These are phyloP conservation scores for Stagonosporopsis rhizophila DNA, from an alignment of 2,329 filamentous ascomycete species.

Conservation along the genomic window DNA sequence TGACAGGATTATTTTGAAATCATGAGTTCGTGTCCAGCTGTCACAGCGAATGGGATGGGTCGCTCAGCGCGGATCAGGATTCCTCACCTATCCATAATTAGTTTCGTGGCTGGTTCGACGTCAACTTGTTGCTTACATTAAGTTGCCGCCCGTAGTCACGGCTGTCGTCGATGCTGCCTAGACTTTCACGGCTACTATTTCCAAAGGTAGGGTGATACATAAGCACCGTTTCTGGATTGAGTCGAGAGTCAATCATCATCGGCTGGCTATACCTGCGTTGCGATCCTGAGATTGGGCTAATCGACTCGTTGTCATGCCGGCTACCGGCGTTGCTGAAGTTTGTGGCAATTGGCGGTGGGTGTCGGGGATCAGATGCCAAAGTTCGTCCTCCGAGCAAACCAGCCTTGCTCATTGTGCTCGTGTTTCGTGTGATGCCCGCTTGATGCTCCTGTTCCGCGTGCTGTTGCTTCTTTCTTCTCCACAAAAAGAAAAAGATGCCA, in stretches of 20 bases:
- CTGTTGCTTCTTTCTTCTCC: conserved; percentile 42
- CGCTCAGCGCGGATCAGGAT: conserved; percentile 40
- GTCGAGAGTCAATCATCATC: conserved; percentile 56
- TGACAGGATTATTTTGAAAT: conserved; percentile 1
- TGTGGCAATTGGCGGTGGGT: conserved; percentile 37
- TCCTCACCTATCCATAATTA: conserved; percentile 38
- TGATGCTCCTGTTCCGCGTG: conserved; percentile 28
- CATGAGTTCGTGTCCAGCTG: conserved; percentile 8
- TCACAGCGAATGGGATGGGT: neutral
- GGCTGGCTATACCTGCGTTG: conserved; percentile 53
- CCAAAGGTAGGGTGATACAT: conserved; percentile 44
- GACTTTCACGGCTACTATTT: conserved; percentile 55
- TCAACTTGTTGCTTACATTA: conserved; percentile 45
- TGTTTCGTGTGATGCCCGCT: conserved; percentile 49
- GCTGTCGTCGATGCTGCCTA: conserved; percentile 56
- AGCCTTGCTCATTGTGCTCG: conserved; percentile 57
- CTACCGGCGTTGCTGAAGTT: conserved; percentile 39
- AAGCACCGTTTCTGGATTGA: conserved; percentile 58
- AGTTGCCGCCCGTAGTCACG: conserved; percentile 57
- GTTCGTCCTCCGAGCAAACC: conserved; percentile 49
- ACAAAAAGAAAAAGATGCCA: conserved; percentile 50
- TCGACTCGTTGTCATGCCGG: conserved; percentile 41
- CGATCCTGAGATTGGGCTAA: conserved; percentile 45
- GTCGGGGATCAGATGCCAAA: conserved; percentile 26
- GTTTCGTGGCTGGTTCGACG: neutral